A percentile compares a stretch with the other conserved stretches of the same genome.
Evolutionary conservation across 2,329 filamentous ascomycete species (phyloP).

Genomic region (Aureobasidium sp.): DNA sequence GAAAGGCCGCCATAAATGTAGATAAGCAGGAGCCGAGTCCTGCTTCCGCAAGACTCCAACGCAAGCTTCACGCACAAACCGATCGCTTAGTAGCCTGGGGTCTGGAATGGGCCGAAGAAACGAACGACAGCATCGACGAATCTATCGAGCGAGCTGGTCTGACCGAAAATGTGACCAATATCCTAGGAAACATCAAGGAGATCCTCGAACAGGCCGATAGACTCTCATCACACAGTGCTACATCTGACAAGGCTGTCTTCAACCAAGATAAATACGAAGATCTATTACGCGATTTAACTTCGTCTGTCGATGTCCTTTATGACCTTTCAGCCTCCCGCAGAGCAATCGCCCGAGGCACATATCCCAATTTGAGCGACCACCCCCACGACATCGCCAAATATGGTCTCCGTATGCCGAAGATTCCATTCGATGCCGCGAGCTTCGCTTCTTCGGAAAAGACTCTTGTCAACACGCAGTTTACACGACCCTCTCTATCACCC

Average conservation of each 20-base stretch:
- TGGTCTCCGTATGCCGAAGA: slow-evolving; percentile 12
- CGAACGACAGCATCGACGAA: slow-evolving; percentile 60
- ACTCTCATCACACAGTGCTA: slow-evolving; percentile 49
- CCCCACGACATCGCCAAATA: slow-evolving; percentile 8
- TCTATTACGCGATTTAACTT: slow-evolving; percentile 65
- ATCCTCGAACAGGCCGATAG: slow-evolving; percentile 70
- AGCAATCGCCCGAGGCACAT: slow-evolving; percentile 33
- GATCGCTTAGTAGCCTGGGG: slow-evolving; percentile 74
- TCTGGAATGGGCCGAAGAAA: slow-evolving; percentile 65
- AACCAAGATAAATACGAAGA: slow-evolving; percentile 70
- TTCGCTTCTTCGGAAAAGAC: slow-evolving; percentile 17
- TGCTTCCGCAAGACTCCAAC: slow-evolving; percentile 64
- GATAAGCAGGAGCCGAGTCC: slow-evolving; percentile 55
- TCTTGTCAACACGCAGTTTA: slow-evolving; percentile 23
- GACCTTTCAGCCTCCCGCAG: slow-evolving; percentile 63
- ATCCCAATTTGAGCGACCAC: slow-evolving; percentile 26
- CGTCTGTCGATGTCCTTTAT: slow-evolving; percentile 72
- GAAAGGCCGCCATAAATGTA: slow-evolving; percentile 55
- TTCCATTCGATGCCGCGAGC: slow-evolving; percentile 14
- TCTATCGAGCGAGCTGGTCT: slow-evolving; percentile 60
- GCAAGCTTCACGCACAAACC: slow-evolving; percentile 73
- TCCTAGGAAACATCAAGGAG: slow-evolving; percentile 74
- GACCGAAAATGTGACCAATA: slow-evolving; percentile 69
- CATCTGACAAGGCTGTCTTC: slow-evolving; percentile 38
- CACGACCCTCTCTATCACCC: slow-evolving; percentile 25